Conservation (phyloP, 305 asterid species). For the Nicotiana rustica region DNA sequence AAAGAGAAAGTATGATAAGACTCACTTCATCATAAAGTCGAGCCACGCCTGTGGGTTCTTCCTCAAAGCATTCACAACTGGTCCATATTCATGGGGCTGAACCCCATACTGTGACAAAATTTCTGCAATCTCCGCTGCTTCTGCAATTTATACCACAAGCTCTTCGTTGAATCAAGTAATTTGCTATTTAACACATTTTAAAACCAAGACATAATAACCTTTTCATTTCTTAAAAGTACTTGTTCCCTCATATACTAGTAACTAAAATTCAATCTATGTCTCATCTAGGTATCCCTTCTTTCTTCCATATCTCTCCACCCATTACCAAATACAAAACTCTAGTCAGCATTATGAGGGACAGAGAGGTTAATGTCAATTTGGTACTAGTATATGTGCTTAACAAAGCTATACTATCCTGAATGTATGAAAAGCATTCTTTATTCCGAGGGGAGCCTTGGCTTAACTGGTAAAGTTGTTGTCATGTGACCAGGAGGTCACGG, state of each 20-base stretch:
- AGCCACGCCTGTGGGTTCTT: slow-evolving; percentile 97
- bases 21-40: slow-evolving; percentile 97
- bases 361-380: neutral
- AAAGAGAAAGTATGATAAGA: neutral
- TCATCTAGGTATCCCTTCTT: neutral
- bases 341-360: neutral
- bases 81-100: slow-evolving; percentile 73
- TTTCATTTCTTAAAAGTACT: neutral
- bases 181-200: neutral
- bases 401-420: neutral
- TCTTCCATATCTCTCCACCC: neutral
- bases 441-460: neutral
- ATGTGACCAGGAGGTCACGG: no score
- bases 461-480: no score
- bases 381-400: neutral
- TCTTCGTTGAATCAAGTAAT: neutral
- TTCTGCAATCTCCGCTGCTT: slow-evolving; percentile 98
- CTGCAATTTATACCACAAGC: slow-evolving; percentile 53
- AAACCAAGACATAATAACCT: neutral
- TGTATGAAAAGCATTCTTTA: slow-evolving; percentile 1
- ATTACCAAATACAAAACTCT: neutral
- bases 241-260: neutral
- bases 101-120: slow-evolving; percentile 82
- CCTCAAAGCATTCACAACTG: slow-evolving; percentile 85
- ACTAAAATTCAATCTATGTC: neutral